Base-by-base conservation (phyloP, 2,329 filamentous ascomycete genomes). In the Hirsutella minnesotensis region DNA sequence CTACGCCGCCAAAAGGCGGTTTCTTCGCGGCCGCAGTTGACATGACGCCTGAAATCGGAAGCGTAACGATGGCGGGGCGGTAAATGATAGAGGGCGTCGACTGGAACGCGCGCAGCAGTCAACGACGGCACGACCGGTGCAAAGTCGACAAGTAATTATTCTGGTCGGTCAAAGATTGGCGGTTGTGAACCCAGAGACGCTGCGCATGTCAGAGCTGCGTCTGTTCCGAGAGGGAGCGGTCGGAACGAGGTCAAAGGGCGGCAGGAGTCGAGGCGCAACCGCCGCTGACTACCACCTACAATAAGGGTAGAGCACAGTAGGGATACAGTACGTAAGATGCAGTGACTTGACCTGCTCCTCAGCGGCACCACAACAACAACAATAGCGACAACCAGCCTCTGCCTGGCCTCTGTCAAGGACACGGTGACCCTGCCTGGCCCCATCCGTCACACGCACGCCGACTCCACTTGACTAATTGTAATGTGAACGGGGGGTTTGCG, bases 1-100 rank as follows among this genome's bases (percentile, higher is more conserved):
- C 68, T 50, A 69, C 67, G 52, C 66, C 66, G 49, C 65, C 61
- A 46, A 66, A 61, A 44, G 69, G 65, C 44, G 72, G 70, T 59
- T 73, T 75, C 60, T 75, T 77, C 45, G 71, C 63, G 48, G 66
- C 62, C 46, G 67, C 60, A 45, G 67, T 61, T 40, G 73, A 74
- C 73, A 77, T 77, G 55, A 52, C 53, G 51, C 45, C 42, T 38
- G 18, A 30, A 16, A 18, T 35, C 3, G 20, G 21, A 33, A 34
- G 33, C 16, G 33, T n/a, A n/a, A n/a, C 15, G 16, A 16, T n/a
- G 33, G 9, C 12, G n/a, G 4, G 31, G 31, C 3, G 4, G 31
- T 16, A 34, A 16, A n/a, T 18, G 33, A 9, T 2, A 9, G 15
- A 16, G 16, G 3, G 33, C 9, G 4, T 35, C 16, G 33, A 4